Percentiles rank a stretch among this genome's conserved stretches.
Conservation (phyloP, 2,329 filamentous ascomycete genomes). For the Pseudogymnoascus sp. region DNA sequence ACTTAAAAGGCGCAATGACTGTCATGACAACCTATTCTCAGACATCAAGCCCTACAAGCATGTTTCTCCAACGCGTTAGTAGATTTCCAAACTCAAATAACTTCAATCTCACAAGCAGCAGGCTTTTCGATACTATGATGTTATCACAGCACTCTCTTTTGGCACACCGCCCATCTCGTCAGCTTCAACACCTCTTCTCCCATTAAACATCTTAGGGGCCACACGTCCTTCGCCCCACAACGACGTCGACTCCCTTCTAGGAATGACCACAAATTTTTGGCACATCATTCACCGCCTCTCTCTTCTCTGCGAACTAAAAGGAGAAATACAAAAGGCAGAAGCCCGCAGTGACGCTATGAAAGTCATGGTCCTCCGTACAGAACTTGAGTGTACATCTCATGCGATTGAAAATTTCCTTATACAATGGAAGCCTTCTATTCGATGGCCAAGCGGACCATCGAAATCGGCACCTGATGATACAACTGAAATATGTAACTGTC, state of each 20-base stretch:
- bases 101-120: slow-evolving; percentile 30
- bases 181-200: not conserved
- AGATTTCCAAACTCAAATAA: not conserved
- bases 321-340: slow-evolving; percentile 33
- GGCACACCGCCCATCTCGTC: not conserved
- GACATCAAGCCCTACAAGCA: slow-evolving; percentile 44
- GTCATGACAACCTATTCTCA: slow-evolving; percentile 48
- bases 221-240: not conserved
- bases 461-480: not conserved
- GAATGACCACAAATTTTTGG: slow-evolving; percentile 20
- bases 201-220: not conserved
- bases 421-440: slow-evolving; percentile 48
- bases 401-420: slow-evolving; percentile 51
- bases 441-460: not conserved
- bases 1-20: slow-evolving; percentile 56
- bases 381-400: slow-evolving; percentile 37
- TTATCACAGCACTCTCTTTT: not conserved
- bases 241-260: not conserved
- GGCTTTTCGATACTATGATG: slow-evolving; percentile 41
- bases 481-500: not conserved
- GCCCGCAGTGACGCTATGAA: slow-evolving; percentile 57
- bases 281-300: not conserved
- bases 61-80: slow-evolving; percentile 54
- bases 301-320: slow-evolving; percentile 30
- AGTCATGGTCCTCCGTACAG: slow-evolving; percentile 24